Evolutionary conservation across 1,284 basidiomycete species (phyloP).

Genomic region (Golubevia sp.): DNA sequence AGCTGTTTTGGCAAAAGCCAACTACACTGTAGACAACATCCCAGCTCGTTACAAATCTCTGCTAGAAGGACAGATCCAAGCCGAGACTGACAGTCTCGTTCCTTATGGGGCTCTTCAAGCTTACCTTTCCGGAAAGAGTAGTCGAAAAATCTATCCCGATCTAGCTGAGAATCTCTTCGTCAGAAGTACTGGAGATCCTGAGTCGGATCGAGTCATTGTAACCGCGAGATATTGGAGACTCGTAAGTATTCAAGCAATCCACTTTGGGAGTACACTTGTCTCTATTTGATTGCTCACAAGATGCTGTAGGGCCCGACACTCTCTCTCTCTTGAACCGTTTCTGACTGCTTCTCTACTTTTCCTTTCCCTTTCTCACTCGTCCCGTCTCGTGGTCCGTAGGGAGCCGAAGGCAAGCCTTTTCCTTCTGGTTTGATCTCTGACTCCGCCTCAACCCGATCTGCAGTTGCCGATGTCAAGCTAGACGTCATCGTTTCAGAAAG

Average conservation of each 20-base stretch:
- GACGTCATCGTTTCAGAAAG: constrained; percentile 17
- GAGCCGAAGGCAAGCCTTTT: constrained; percentile 3
- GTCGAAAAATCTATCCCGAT: constrained; percentile 5
- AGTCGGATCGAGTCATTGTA: constrained; percentile 18
- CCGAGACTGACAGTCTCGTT: constrained; percentile 7
- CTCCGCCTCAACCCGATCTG: constrained; percentile 11
- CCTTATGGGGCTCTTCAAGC: constrained; percentile 25
- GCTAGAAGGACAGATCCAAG: constrained; percentile 1
- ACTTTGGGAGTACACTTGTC: too few species aligned
- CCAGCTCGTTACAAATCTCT: constrained; percentile 8
- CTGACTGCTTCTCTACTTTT: neutral
- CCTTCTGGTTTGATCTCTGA: constrained; percentile 10
- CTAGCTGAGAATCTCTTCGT: constrained; percentile 11
- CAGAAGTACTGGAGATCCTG: constrained; percentile 13
- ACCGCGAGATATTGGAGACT: constrained; percentile 20
- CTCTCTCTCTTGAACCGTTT: neutral
- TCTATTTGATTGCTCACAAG: too few species aligned
- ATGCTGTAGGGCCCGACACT: too few species aligned
- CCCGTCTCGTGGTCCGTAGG: too few species aligned
- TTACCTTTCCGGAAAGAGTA: constrained; percentile 16
- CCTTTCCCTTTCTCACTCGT: neutral
- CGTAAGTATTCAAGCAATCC: constrained; percentile 11
- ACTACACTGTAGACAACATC: neutral
- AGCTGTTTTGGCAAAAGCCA: constrained; percentile 1
- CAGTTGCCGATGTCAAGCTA: constrained; percentile 2